phyloP scores from a whole-genome alignment of 2,329 filamentous ascomycete genomes.

The Trichophyton benhamiae region DNA sequence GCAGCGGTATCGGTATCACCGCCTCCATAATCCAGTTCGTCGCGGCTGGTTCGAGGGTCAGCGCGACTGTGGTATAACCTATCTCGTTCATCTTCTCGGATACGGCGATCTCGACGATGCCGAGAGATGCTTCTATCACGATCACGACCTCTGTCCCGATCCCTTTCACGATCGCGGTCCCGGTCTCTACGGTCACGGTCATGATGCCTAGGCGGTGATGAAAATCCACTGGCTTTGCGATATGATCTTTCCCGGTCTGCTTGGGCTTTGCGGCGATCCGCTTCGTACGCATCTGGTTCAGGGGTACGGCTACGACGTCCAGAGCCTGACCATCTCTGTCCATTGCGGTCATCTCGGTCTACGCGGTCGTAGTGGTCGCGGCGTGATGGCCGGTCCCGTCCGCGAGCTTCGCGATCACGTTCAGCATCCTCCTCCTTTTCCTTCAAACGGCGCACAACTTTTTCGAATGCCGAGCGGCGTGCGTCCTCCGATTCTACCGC shows the following conservation, averaged over 20 bases:
- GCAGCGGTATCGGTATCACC: constrained; percentile 36
- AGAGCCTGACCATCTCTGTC: constrained; percentile 26
- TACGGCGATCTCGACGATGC: constrained; percentile 65
- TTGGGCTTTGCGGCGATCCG: constrained; percentile 83
- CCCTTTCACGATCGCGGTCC: constrained; percentile 22
- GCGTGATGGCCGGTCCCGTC: constrained; percentile 40
- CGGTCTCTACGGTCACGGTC: constrained; percentile 15
- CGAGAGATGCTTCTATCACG: constrained; percentile 32
- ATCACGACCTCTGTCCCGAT: constrained; percentile 32
- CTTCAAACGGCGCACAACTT: constrained; percentile 76
- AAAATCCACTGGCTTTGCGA: constrained; percentile 59
- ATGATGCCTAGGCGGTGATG: constrained; percentile 31
- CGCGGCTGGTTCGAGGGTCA: constrained; percentile 65
- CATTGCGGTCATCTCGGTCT: constrained; percentile 24
- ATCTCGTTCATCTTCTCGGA: constrained; percentile 83
- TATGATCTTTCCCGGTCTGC: constrained; percentile 91
- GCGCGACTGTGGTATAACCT: constrained; percentile 70
- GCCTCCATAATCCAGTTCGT: constrained; percentile 86
- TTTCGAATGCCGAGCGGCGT: constrained; percentile 76
- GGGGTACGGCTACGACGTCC: constrained; percentile 67
- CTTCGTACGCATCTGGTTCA: constrained; percentile 90
- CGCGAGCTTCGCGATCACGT: constrained; percentile 43
- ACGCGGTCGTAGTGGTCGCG: constrained; percentile 38
- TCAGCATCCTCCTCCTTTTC: constrained; percentile 81
- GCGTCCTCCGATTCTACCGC: constrained; percentile 71